phyloP scores from a whole-genome alignment of 148 eudicot genomes.

The Rhododendron mucronatum region DNA sequence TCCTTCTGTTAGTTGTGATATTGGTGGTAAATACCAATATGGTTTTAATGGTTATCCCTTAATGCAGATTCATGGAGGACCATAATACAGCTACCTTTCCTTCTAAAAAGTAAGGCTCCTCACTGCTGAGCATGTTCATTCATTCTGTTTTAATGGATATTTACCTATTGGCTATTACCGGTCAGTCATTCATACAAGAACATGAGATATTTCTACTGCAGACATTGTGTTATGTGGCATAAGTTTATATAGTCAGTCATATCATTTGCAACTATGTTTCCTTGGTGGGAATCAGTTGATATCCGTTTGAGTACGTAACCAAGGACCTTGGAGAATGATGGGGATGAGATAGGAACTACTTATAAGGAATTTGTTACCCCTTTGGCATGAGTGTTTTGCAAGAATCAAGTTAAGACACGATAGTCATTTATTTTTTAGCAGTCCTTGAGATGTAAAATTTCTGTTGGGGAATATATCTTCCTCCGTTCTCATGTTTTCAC shows the following conservation, averaged over 20 bases:
- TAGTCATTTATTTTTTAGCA: not conserved
- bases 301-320: not conserved
- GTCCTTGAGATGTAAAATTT: not conserved
- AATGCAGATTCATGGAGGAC: constrained; percentile 92
- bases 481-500: not conserved
- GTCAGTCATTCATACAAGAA: not conserved
- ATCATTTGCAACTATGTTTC: not conserved
- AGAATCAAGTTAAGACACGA: not conserved
- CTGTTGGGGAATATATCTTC: not conserved
- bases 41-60: not conserved
- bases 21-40: not conserved
- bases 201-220: not conserved
- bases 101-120: constrained; percentile 77
- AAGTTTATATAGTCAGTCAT: not conserved
- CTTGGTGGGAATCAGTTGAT: not conserved
- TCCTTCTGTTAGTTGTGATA: not conserved
- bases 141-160: not conserved
- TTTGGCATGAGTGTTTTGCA: not conserved
- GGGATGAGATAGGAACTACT: not conserved
- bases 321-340: not conserved
- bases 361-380: not conserved
- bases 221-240: not conserved
- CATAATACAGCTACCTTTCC: constrained; percentile 93
- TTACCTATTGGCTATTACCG: not conserved
- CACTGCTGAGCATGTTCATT: not conserved